Percentiles rank a stretch among this genome's conserved stretches.
phyloP scores from a whole-genome alignment of 163 green algal genomes.

The Prototheca wickerhamii region DNA sequence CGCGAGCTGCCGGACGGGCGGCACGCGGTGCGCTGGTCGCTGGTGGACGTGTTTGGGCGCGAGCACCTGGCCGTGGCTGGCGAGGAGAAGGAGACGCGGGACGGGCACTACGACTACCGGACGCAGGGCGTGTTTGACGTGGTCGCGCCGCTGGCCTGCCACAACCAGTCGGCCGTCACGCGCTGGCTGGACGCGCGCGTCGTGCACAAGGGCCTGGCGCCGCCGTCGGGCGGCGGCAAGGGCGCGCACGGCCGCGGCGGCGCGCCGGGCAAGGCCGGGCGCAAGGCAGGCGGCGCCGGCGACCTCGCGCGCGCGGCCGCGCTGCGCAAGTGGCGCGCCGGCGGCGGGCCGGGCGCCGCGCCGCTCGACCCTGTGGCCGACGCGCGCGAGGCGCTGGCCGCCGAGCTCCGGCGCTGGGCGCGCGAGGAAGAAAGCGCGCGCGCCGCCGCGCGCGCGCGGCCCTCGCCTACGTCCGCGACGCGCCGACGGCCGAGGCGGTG shows the following conservation, averaged over 20 bases:
- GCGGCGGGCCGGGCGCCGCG: background rate
- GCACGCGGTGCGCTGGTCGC: conserved; percentile 40
- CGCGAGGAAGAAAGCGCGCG: conserved; percentile 9
- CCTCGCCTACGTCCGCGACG: conserved; percentile 1
- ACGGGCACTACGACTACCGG: conserved; percentile 60
- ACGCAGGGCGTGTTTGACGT: conserved; percentile 27
- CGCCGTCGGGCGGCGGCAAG: background rate
- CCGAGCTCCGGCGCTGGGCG: conserved; percentile 20
- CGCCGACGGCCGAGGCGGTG: background rate
- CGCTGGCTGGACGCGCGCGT: conserved; percentile 22
- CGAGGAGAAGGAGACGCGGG: conserved; percentile 54
- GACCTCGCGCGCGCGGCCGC: background rate
- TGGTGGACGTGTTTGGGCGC: conserved; percentile 36
- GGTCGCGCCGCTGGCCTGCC: conserved; percentile 12
- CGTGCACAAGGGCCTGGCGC: conserved; percentile 8
- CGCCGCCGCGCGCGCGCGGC: background rate
- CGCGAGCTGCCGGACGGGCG: conserved; percentile 30
- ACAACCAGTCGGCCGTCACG: conserved; percentile 25
- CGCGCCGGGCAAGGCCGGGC: background rate
- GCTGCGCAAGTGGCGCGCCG: background rate
- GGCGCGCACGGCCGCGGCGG: background rate
- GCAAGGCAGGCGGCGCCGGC: background rate
- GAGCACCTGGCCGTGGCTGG: conserved; percentile 39
- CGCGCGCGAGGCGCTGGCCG: conserved; percentile 9
- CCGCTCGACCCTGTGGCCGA: conserved; percentile 14